Conservation (phyloP, 2,329 filamentous ascomycete genomes). For the Plenodomus lindquistii region DNA sequence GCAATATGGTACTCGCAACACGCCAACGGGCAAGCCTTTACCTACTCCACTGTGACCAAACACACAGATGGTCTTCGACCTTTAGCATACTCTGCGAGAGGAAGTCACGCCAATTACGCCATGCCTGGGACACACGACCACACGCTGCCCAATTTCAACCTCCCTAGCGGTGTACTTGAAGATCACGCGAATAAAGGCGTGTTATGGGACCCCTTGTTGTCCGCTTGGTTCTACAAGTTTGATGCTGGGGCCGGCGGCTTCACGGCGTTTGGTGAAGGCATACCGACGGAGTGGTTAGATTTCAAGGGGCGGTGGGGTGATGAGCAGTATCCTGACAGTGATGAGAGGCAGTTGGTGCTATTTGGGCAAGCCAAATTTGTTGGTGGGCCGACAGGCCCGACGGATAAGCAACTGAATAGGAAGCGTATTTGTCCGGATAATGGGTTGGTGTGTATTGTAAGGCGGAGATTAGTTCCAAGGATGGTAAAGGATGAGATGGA, state of each 20-base stretch:
- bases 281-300: conserved; percentile 59
- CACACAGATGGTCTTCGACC: conserved; percentile 56
- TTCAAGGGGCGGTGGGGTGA: conserved; percentile 68
- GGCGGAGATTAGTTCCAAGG: conserved; percentile 45
- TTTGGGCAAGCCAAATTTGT: conserved; percentile 55
- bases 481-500: conserved; percentile 7
- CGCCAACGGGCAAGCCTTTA: conserved; percentile 64
- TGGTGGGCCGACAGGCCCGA: conserved; percentile 64
- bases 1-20: conserved; percentile 68
- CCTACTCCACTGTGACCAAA: conserved; percentile 56
- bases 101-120: conserved; percentile 68
- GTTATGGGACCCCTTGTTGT: conserved; percentile 64
- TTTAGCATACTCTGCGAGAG: conserved; percentile 62
- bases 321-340: conserved; percentile 58
- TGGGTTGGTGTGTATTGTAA: conserved; percentile 50
- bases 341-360: conserved; percentile 53
- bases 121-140: conserved; percentile 64
- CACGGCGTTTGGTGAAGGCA: conserved; percentile 51
- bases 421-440: conserved; percentile 61
- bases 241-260: conserved; percentile 50
- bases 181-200: conserved; percentile 59
- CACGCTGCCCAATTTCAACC: conserved; percentile 63
- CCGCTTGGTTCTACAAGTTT: conserved; percentile 61
- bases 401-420: conserved; percentile 61
- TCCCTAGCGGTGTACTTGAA: conserved; percentile 56